phyloP scores from a whole-genome alignment of 2,329 filamentous ascomycete genomes.

The Fusarium miscanthi region DNA sequence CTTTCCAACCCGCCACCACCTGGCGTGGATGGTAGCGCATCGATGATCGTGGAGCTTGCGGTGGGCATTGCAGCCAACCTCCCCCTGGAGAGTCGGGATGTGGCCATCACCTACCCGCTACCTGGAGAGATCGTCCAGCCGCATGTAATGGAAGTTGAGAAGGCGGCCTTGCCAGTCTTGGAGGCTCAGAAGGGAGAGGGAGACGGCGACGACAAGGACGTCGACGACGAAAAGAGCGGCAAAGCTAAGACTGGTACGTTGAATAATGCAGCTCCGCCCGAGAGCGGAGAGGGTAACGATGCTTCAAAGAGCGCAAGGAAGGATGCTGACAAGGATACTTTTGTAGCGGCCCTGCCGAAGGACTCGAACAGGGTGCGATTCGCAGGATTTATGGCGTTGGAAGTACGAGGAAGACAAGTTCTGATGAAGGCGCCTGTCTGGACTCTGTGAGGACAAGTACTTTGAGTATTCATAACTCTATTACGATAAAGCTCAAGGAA shows the following conservation, averaged over 20 bases:
- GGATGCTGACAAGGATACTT: conserved; percentile 55
- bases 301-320: conserved; percentile 44
- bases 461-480: neutral
- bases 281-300: conserved; percentile 41
- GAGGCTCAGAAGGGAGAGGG: conserved; percentile 56
- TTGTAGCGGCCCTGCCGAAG: conserved; percentile 54
- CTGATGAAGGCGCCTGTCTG: conserved; percentile 81
- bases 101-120: conserved; percentile 85
- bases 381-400: conserved; percentile 78
- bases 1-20: conserved; percentile 80
- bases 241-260: conserved; percentile 63
- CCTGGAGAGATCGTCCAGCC: conserved; percentile 78
- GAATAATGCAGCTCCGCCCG: conserved; percentile 28
- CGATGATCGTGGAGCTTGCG: conserved; percentile 93
- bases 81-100: conserved; percentile 90
- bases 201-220: conserved; percentile 57
- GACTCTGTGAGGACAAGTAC: conserved; percentile 54
- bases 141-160: conserved; percentile 87
- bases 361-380: conserved; percentile 73
- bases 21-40: conserved; percentile 87
- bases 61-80: conserved; percentile 87
- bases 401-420: conserved; percentile 80
- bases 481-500: neutral
- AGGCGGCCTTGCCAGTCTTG: conserved; percentile 73
- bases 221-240: conserved; percentile 57